Evolutionary conservation across 2,329 filamentous ascomycete species (phyloP).

Genomic region (Venturia aucupariae): DNA sequence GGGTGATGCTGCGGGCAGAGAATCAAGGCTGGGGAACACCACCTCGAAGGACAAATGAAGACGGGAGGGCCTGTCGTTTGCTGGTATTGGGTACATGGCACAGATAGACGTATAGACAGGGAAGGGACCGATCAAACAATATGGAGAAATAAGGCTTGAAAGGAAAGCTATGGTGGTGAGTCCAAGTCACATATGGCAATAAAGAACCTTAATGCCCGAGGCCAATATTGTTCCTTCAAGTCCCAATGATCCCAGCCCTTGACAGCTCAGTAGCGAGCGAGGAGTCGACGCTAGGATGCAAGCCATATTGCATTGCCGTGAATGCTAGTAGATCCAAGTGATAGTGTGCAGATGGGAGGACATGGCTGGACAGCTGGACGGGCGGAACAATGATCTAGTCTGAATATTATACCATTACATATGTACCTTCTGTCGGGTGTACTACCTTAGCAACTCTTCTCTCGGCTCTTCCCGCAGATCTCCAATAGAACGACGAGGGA

Average conservation of each 20-base stretch:
- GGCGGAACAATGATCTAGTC: too few relatives aligned
- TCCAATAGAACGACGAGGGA: not conserved
- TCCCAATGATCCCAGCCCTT: not conserved
- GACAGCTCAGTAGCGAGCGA: not conserved
- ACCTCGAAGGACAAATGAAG: not conserved
- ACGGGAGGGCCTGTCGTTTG: not conserved
- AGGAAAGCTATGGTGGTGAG: not conserved
- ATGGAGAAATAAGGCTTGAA: not conserved
- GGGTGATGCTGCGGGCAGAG: not conserved
- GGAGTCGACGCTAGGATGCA: not conserved
- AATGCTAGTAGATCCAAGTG: not conserved
- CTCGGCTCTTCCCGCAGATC: not conserved
- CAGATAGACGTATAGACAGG: not conserved
- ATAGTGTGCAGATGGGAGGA: not conserved
- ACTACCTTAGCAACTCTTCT: too few relatives aligned
- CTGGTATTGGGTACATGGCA: not conserved
- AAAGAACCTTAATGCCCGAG: not conserved
- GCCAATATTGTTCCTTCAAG: too few relatives aligned
- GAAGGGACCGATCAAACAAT: not conserved
- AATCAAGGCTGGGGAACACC: constrained; percentile 1
- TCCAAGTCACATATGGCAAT: not conserved
- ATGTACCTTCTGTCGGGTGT: too few relatives aligned
- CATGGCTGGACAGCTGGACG: not conserved
- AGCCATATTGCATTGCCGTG: constrained; percentile 4
- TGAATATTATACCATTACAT: too few relatives aligned